Evolutionary conservation across 2,329 filamentous ascomycete genomes (phyloP).

Genomic region (Fusarium pseudocircinatum): DNA sequence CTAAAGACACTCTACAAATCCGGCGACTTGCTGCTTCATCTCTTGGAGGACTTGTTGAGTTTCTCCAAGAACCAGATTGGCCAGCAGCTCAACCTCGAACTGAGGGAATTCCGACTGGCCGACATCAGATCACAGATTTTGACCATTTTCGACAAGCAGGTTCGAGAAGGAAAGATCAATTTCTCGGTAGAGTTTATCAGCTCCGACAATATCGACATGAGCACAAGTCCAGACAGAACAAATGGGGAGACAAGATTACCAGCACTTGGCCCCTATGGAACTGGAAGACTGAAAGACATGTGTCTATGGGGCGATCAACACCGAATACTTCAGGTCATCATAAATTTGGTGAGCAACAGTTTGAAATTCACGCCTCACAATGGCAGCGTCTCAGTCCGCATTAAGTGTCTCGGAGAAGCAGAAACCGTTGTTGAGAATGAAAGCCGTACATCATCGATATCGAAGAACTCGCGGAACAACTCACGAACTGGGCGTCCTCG

Average conservation of each 20-base stretch:
- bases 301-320: conserved; percentile 93
- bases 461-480: conserved; percentile 56
- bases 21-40: conserved; percentile 80
- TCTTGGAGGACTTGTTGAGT: conserved; percentile 88
- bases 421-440: conserved; percentile 55
- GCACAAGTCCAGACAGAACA: conserved; percentile 46
- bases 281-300: conserved; percentile 82
- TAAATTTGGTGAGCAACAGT: conserved; percentile 91
- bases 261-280: conserved; percentile 70
- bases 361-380: conserved; percentile 87
- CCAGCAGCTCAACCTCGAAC: conserved; percentile 81
- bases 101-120: conserved; percentile 85
- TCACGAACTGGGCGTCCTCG: conserved; percentile 56
- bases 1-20: conserved; percentile 83
- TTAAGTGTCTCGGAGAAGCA: conserved; percentile 75
- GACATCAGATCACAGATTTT: conserved; percentile 85
- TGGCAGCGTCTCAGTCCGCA: conserved; percentile 79
- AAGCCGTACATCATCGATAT: conserved; percentile 64
- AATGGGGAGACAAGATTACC: conserved; percentile 56
- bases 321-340: conserved; percentile 89
- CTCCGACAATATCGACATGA: conserved; percentile 36
- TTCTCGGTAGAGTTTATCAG: conserved; percentile 76
- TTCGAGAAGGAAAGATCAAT: conserved; percentile 79
- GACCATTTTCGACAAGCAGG: conserved; percentile 91
- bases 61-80: conserved; percentile 97